phyloP scores from a whole-genome alignment of 495 filamentous ascomycete species.

The Bryoglossum gracile region DNA sequence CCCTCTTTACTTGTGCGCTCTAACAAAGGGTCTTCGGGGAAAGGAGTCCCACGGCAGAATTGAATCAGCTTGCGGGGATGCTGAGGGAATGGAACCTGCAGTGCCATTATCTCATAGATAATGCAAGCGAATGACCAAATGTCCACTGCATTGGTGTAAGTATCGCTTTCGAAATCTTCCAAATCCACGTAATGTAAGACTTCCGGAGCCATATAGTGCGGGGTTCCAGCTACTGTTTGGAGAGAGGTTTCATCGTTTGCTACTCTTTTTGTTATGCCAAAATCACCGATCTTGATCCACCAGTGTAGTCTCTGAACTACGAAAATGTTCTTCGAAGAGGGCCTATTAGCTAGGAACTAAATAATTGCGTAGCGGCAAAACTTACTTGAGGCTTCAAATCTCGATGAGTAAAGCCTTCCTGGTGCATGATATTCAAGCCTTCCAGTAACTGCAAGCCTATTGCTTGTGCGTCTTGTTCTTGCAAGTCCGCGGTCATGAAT shows the following conservation, averaged over 20 bases:
- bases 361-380: background rate
- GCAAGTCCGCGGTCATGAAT: conserved; percentile 24
- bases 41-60: background rate
- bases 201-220: conserved; percentile 36
- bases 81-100: background rate
- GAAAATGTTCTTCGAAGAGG: conserved; percentile 30
- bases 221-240: conserved; percentile 28
- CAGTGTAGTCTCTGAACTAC: conserved; percentile 29
- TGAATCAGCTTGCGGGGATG: background rate
- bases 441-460: conserved; percentile 38
- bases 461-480: conserved; percentile 32
- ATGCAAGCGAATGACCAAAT: conserved; percentile 1
- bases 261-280: conserved; percentile 39
- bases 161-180: background rate
- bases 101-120: background rate
- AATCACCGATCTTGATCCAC: conserved; percentile 46
- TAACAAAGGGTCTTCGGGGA: background rate
- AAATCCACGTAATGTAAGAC: conserved; percentile 9
- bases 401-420: conserved; percentile 39
- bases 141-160: conserved; percentile 2
- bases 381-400: conserved; percentile 44
- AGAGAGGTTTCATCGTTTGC: conserved; percentile 23
- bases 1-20: background rate
- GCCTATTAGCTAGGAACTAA: no score
- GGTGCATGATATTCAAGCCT: conserved; percentile 40